A percentile compares a stretch with the other conserved stretches of the same genome.
These are phyloP conservation scores for Porodaedalea pini DNA, from an alignment of 1,284 basidiomycete genomes.

Conservation along the genomic window DNA sequence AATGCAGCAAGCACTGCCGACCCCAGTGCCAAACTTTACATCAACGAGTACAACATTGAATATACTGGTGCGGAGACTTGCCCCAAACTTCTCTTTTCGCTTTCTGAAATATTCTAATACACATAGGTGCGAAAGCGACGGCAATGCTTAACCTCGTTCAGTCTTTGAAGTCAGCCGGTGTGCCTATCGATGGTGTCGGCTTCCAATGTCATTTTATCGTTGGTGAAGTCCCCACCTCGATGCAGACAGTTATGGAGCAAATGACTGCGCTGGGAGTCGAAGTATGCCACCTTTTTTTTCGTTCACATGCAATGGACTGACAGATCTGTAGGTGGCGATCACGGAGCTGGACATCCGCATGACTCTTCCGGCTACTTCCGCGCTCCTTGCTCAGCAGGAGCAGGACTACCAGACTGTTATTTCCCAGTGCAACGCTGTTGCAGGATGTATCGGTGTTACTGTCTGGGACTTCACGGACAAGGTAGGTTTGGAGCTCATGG, in stretches of 20 bases:
- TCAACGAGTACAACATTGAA: slow-evolving; percentile 36
- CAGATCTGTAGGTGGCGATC: slow-evolving; percentile 32
- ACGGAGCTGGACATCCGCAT: slow-evolving; percentile 55
- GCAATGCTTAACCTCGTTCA: slow-evolving; percentile 44
- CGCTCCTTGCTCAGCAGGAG: slow-evolving; percentile 47
- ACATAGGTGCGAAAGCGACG: slow-evolving; percentile 39
- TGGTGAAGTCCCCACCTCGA: slow-evolving; percentile 38
- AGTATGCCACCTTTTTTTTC: slow-evolving; percentile 26
- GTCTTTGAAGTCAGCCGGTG: slow-evolving; percentile 37
- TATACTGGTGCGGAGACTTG: slow-evolving; percentile 21
- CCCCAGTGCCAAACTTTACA: slow-evolving; percentile 35
- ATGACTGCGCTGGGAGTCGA: slow-evolving; percentile 51
- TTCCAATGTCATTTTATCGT: slow-evolving; percentile 51
- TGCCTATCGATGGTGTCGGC: slow-evolving; percentile 50
- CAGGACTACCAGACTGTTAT: slow-evolving; percentile 45
- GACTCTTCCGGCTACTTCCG: slow-evolving; percentile 44
- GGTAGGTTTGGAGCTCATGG: slow-evolving; percentile 4
- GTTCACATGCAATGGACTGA: background rate
- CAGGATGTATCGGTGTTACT: slow-evolving; percentile 45
- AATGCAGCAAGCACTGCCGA: slow-evolving; percentile 35
- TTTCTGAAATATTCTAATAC: background rate
- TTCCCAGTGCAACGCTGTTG: slow-evolving; percentile 39
- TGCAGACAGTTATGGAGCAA: slow-evolving; percentile 40
- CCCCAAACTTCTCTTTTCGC: background rate
- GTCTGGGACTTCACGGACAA: slow-evolving; percentile 51